Base-by-base conservation (phyloP, 345 rosid genomes). In the Gossypium australe region DNA sequence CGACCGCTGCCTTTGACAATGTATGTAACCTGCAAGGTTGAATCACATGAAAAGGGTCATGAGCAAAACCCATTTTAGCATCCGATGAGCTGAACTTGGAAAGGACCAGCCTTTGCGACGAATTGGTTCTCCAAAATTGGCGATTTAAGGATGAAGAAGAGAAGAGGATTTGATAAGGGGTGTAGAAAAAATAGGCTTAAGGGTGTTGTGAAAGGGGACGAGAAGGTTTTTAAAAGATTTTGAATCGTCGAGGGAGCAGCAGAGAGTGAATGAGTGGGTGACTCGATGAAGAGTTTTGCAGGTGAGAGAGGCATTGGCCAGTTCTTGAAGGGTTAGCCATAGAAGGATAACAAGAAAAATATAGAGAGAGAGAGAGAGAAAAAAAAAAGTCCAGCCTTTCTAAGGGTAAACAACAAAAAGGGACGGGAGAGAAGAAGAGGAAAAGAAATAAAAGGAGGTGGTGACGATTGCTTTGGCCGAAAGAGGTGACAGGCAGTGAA, bases 1-100 rank as follows among this genome's bases (percentile, higher is more conserved):
- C 91, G 86, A 48, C 97, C 97, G 3, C 94, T 80, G 1, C 94
- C 98, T 41, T 88, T 80, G 0, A 89, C 87, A 75, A 92, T 81
- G 67, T 89, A 90, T 27, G 94, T 94, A 27, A 94, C 94, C 73
- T 92, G 97, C 61, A 88, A 64, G 4, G 94, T 97, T 1, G 97
- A 92, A 79, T 94, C 98, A 76, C 94, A 20, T 1, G 96, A 66
- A 91, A 78, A 49, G 97, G 34, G 59, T 41, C 68, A 41, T n/a
- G 25, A 64, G 52, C 70, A 20, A 78, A 51, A 65, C 44, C 61
- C 25, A 11, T 13, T 52, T 17, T 65, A 7, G 66, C 7, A 3
- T 27, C 67, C 43, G 14, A 18, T 13, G 22, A 29, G 44, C 38
- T 56, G 34, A 72, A 64, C 63, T 2, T 11, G 52, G 47, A 53